Evolutionary conservation across 208 protist species (phyloP).

Genomic region (Crithidia fasciculata): DNA sequence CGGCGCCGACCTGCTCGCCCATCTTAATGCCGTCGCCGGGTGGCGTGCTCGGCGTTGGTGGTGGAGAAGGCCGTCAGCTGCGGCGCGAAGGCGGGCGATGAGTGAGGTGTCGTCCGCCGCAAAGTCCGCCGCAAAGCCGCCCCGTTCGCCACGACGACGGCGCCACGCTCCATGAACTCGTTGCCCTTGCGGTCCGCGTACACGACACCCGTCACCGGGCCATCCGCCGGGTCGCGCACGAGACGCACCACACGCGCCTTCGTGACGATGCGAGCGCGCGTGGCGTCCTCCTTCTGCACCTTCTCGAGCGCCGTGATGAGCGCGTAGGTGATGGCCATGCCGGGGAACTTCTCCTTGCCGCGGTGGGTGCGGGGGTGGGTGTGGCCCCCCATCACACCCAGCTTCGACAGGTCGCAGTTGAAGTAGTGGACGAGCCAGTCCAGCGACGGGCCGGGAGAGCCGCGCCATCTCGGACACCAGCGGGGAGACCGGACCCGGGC

Average conservation of each 20-base stretch:
- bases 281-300: constrained; percentile 34
- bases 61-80: constrained; percentile 74
- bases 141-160: constrained; percentile 87
- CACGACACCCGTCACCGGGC: constrained; percentile 63
- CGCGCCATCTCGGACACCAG: constrained; percentile 66
- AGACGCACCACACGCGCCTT: constrained; percentile 52
- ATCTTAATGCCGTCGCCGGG: constrained; percentile 85
- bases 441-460: constrained; percentile 60
- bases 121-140: constrained; percentile 68
- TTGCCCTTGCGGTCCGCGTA: constrained; percentile 42
- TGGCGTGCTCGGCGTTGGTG: constrained; percentile 88
- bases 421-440: constrained; percentile 79
- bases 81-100: constrained; percentile 64
- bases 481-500: constrained; percentile 39
- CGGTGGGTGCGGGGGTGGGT: constrained; percentile 81
- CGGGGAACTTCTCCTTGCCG: constrained; percentile 61
- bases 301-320: constrained; percentile 71
- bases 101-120: constrained; percentile 41
- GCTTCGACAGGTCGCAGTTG: constrained; percentile 69
- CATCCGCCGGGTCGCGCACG: constrained; percentile 46
- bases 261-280: constrained; percentile 52
- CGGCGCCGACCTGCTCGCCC: constrained; percentile 56
- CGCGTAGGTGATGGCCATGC: constrained; percentile 89
- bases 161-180: constrained; percentile 46
- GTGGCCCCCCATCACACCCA: constrained; percentile 88